Percentiles rank a stretch among this genome's conserved stretches.
Conservation (phyloP, 306 rosid genomes). For the Luffa aegyptiaca region DNA sequence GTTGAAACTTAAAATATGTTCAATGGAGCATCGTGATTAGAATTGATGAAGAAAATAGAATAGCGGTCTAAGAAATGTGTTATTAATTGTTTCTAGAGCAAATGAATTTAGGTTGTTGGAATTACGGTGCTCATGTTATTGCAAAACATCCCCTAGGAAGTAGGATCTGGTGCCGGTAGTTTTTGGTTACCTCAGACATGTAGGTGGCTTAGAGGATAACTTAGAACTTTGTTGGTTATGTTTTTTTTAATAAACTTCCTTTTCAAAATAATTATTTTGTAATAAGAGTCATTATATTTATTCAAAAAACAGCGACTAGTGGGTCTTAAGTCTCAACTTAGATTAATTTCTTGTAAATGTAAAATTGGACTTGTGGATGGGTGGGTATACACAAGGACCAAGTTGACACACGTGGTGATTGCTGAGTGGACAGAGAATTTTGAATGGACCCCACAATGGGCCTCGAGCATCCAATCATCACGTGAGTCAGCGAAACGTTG, state of each 20-base stretch:
- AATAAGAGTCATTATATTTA: not conserved
- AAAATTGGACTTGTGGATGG: not conserved
- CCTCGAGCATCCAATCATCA: slow-evolving; percentile 2
- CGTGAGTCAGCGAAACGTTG: slow-evolving; percentile 3
- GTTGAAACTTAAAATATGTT: too few species aligned
- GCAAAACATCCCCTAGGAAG: not conserved
- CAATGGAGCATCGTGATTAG: not conserved
- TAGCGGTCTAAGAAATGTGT: too few species aligned
- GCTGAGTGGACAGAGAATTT: not conserved
- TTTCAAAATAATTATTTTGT: not conserved
- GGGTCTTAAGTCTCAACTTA: not conserved
- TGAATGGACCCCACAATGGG: not conserved
- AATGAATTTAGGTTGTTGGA: not conserved
- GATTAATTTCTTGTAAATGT: not conserved
- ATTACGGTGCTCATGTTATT: too few species aligned
- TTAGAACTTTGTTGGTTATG: not conserved
- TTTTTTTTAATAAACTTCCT: not conserved
- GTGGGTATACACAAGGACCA: slow-evolving; percentile 1
- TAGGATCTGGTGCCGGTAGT: not conserved
- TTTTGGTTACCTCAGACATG: not conserved
- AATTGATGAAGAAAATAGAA: too few species aligned
- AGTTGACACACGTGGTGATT: not conserved
- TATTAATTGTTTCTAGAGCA: too few species aligned
- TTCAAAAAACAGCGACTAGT: not conserved
- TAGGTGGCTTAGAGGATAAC: not conserved